A percentile compares a stretch with the other conserved stretches of the same genome.
Conservation (phyloP, 2,329 filamentous ascomycete species). For the Colletotrichum tropicicola region DNA sequence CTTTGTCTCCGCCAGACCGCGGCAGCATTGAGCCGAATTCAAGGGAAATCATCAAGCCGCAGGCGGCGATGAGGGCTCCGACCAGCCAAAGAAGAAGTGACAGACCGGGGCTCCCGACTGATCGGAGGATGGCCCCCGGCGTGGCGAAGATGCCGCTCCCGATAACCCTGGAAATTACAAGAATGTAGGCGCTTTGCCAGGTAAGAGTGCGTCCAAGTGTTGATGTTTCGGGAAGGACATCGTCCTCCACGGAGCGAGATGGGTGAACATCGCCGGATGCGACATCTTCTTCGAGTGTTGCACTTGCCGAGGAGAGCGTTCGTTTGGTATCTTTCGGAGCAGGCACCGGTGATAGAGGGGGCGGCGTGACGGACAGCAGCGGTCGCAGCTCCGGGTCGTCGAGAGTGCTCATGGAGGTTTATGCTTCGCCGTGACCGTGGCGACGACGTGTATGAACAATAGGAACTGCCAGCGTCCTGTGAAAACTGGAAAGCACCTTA, state of each 20-base stretch:
- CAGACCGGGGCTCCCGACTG: conserved; percentile 72
- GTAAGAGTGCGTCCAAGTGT: conserved; percentile 66
- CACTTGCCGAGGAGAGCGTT: not conserved
- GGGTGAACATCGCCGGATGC: not conserved
- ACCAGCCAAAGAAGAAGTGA: conserved; percentile 70
- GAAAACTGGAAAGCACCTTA: not conserved
- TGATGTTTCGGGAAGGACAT: conserved; percentile 67
- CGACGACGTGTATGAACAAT: too few relatives aligned
- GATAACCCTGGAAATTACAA: conserved; percentile 74
- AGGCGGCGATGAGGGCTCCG: conserved; percentile 69
- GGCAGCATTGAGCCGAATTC: conserved; percentile 79
- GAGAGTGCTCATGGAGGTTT: not conserved
- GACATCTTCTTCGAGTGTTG: not conserved
- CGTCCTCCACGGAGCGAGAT: conserved; percentile 57
- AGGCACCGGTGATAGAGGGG: not conserved
- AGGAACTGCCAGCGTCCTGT: too few relatives aligned
- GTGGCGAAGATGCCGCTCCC: conserved; percentile 79
- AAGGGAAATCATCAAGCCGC: conserved; percentile 68
- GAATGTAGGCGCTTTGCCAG: conserved; percentile 72
- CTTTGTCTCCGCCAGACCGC: conserved; percentile 73
- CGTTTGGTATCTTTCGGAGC: not conserved
- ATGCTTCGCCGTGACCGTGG: not conserved
- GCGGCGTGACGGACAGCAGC: not conserved
- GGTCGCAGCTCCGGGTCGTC: conserved; percentile 3
- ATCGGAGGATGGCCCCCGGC: conserved; percentile 71